These are phyloP conservation scores for Tremellales sp. DNA, from an alignment of 1,284 basidiomycete species.

Conservation along the genomic window DNA sequence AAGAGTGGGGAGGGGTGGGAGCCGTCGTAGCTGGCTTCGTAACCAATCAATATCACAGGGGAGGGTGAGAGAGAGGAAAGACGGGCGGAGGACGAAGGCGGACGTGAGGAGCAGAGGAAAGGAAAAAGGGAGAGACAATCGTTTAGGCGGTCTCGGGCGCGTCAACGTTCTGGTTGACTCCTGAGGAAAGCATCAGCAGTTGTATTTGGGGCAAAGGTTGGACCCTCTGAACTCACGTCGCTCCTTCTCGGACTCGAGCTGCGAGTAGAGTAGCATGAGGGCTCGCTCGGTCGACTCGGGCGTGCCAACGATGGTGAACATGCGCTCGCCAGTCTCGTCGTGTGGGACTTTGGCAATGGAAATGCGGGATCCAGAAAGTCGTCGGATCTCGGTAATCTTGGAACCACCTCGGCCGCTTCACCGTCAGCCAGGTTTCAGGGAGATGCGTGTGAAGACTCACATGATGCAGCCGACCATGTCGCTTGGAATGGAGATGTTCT, in stretches of 20 bases:
- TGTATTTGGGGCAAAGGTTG: constrained; percentile 1
- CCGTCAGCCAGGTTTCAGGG: constrained; percentile 1
- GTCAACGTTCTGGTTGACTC: constrained; percentile 31
- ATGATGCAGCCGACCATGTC: constrained; percentile 99
- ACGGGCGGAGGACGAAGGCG: constrained; percentile 15
- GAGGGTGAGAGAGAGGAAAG: constrained; percentile 3
- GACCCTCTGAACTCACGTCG: constrained; percentile 63
- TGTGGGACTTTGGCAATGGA: constrained; percentile 97
- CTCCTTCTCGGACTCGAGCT: constrained; percentile 93
- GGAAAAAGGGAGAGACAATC: constrained; percentile 1
- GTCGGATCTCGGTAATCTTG: constrained; percentile 98
- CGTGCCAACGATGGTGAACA: constrained; percentile 98
- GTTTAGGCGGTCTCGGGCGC: constrained; percentile 14
- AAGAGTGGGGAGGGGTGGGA: too few species aligned
- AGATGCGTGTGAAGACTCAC: constrained; percentile 23
- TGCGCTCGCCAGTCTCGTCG: constrained; percentile 95
- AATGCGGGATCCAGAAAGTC: constrained; percentile 92
- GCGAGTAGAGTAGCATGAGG: constrained; percentile 93
- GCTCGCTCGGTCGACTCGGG: constrained; percentile 96
- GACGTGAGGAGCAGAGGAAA: constrained; percentile 12
- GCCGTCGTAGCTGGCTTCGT: too few species aligned
- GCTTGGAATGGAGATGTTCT: constrained; percentile 97
- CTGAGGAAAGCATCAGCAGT: constrained; percentile 15
- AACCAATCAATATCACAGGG: background rate
- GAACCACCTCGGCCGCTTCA: constrained; percentile 81